Base-by-base conservation (phyloP, 2,329 filamentous ascomycete genomes). In the Venturia aucupariae region DNA sequence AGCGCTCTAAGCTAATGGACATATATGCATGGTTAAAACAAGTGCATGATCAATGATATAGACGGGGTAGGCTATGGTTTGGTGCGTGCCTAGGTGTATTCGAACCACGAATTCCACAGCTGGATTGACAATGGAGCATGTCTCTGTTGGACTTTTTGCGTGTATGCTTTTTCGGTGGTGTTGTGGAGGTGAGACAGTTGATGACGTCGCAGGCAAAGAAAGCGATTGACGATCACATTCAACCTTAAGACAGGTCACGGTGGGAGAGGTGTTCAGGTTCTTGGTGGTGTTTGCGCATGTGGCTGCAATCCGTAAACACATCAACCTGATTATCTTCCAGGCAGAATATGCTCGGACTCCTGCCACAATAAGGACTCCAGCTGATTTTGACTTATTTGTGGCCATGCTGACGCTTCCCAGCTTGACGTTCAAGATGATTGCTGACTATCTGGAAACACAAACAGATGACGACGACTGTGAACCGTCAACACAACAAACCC, bases 1-100 rank as follows among this genome's bases (percentile, higher is more conserved):
- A 72, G 63, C 57, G 39, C 41, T 19, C 13, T 32, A n/a, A 61
- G 27, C 27, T 39, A 44, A 32, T 61, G 41, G 38, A 42, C 59
- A 32, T n/a, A n/a, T n/a, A n/a, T 38, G 59, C 27, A 35, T 57
- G 46, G 46, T n/a, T n/a, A n/a, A 51, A 22, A 60, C 32, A 30
- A 38, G 22, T n/a, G 32, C 55, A 38, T 60, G 17, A 60, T 38
- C 19, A 42, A 41, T 5, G 41, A 42, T 27, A 61, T n/a, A 61
- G 27, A 30, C 1, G 3, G 41, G 24, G 6, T 42, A 61, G 30
- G 59, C 22, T 42, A 46, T 41, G 35, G 59, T n/a, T 57, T 57
- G 51, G 46, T 22, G 46, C 46, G 24, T 22, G 51, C 35, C 5
- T 38, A 11, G 15, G 27, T 32, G 8, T 57, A 19, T 35, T 57